Evolutionary conservation across 2,329 filamentous ascomycete genomes (phyloP), one percentile per base, ranked within the genome.

Genomic region (Cordyceps tenuipes): DNA sequence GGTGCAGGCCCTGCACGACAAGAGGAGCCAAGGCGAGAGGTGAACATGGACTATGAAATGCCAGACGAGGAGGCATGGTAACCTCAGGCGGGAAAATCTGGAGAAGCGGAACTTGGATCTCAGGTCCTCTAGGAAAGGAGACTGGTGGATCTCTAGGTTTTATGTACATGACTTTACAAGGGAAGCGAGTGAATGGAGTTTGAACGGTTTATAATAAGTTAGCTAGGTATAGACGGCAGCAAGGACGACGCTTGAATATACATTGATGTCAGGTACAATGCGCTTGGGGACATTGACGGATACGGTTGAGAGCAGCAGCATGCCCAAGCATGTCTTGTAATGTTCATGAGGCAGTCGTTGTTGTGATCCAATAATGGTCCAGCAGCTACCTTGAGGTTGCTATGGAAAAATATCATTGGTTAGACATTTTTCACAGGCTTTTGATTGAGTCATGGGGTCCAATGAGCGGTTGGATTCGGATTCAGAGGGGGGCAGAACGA

Each of bases 31-130:
- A 68, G 69, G 43, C 66, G 71, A 44, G 68, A 72, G 49, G 71
- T 71, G 3, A 74, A 79, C 51, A 78, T 81, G 77, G 80, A 82
- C 59, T 82, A 82, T 63, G 80, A 82, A 62, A 77, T 81, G 19
- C 79, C 74, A 3, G 80, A 79, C 49, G 79, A 81, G 47, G 75
- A 78, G 54, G 75, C 74, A 46, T 82, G 79, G 76, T 62, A 60
- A 31, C 7, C 31, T n/a, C 3, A 8, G 4, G 29, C 29, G 29
- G 29, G 29, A 6, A 29, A 6, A 29, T 29, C 29, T 3, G 29
- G 29, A 15, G 41, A 15, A n/a, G 21, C 17, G 9, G 19, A 8
- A 29, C 29, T 29, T 29, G 29, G 29, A 8, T 29, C 29, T 29
- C 29, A 6, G 7, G 29, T 29, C 7, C 7, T 8, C 7, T 5